Evolutionary conservation across 805 yeast species (phyloP), one percentile per base, ranked within the genome.

Genomic region (Deakozyma indianensis): DNA sequence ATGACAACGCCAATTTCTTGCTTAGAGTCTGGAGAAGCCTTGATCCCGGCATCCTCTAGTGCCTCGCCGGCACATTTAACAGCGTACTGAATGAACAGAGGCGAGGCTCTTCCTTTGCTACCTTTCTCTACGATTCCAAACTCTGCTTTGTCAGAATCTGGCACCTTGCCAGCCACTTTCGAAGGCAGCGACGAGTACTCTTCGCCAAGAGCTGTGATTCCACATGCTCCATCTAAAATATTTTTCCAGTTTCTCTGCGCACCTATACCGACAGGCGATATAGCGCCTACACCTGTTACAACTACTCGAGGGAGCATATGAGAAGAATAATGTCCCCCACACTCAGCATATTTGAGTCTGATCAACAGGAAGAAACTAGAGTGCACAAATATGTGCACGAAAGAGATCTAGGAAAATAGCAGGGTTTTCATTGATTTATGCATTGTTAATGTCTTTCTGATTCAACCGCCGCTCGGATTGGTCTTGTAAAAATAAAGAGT

Each of bases 261-360:
- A 0, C 87, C 88, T 3, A 77, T 77, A 0, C 96, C 97, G 2
- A 92, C 64, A 0, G 98, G 98, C 0, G 92, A 76, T 1, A 88
- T 74, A 23, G 83, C 64, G 0, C 97, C 97, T 4, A 92, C 58
- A 0, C 98, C 98, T 0, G 98, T 92, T 1, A 90, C 80, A 1
- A 90, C 96, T 0, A 90, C 95, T 61, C 95, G 38, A n/a, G 38
- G 38, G 5, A 32, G 38, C 38, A 32, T 32, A 14, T 25, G 28
- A 25, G 14, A 25, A 25, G n/a, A n/a, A n/a, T n/a, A n/a, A n/a
- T n/a, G n/a, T n/a, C n/a, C n/a, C n/a, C n/a, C n/a, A n/a, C n/a
- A n/a, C n/a, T n/a, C n/a, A n/a, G n/a, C n/a, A n/a, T n/a, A n/a
- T n/a, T n/a, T n/a, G n/a, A n/a, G n/a, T n/a, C n/a, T n/a, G n/a